Conservation (phyloP, 2,329 filamentous ascomycete species). For the Colletotrichum tamarilloi region DNA sequence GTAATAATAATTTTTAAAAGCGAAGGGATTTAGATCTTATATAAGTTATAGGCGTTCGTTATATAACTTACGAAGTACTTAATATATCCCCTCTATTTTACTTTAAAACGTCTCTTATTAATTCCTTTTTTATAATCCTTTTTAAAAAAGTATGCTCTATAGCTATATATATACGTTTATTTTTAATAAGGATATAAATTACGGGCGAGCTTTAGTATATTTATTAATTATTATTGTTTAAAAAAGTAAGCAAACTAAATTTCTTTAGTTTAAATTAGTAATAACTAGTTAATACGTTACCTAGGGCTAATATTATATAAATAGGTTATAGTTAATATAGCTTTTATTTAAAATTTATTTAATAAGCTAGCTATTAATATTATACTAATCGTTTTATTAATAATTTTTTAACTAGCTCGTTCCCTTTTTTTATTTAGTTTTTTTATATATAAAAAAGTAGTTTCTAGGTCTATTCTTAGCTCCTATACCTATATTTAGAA, state of each 20-base stretch:
- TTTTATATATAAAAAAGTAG: no score
- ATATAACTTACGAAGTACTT: no score
- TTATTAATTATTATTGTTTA: not conserved
- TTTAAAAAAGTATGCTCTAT: no score
- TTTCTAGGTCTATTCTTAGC: rapidly evolving
- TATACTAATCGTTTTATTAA: not conserved
- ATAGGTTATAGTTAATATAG: rapidly evolving
- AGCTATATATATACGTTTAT: no score
- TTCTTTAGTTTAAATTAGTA: not conserved
- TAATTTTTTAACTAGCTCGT: not conserved
- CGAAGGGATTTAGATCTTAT: no score
- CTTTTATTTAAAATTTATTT: not conserved
- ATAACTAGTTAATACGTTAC: not conserved
- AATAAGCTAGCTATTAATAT: not conserved
- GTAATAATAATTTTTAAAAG: no score
- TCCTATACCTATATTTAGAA: no score
- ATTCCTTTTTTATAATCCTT: no score
- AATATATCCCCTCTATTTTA: no score
- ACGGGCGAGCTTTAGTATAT: not conserved
- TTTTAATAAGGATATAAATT: no score
- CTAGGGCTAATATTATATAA: not conserved
- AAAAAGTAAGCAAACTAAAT: not conserved
- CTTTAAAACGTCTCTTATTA: no score
- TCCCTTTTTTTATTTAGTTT: not conserved
- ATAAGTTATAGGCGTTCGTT: no score